Base-by-base conservation (phyloP, 2,329 filamentous ascomycete genomes). In the Sporothrix pallida region DNA sequence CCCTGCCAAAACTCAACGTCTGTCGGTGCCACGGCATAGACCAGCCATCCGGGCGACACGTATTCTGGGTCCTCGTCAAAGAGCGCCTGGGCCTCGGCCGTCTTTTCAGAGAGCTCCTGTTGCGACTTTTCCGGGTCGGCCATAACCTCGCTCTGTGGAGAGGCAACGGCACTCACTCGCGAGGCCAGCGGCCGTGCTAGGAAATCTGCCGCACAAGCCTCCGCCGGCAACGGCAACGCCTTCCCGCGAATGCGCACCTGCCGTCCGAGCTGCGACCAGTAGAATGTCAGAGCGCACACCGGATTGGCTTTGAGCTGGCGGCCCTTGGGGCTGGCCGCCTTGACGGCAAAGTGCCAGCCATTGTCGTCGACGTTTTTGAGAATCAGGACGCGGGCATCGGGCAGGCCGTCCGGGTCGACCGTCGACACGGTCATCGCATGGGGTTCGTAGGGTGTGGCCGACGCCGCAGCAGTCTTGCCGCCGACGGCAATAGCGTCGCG, bases 1-100 rank as follows among this genome's bases (percentile, higher is more conserved):
- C 75, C 75, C 56, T 76, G 75, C 75, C 75, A 76, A 48, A 76
- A 76, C 48, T 76, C 75, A 3, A 74, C 75, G 9, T 65, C 70
- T 15, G 54, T 62, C 17, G 74, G 71, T 3, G 31, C 48, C 26
- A 76, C 75, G 50, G 74, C 74, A n/a, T 73, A 75, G 12, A 76
- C 73, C 31, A 71, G 44, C 75, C 75, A 76, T 10, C 63, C 52
- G 7, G 73, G 44, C n/a, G 67, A 42, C 3, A 70, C 74, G 48
- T 75, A 74, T n/a, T 70, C 73, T 6, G 73, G 73, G 23, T 76
- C 37, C n/a, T 15, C 7, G 9, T 71, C 48, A 3, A 76, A 17
- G 5, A 73, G 71, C 20, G 56, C 56, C 20, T 50, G 37, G 1
- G 70, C 72, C 12, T 44, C 46, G 17, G 15, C 26, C 9, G 68